Evolutionary conservation across 2,329 filamentous ascomycete species (phyloP).

Genomic region (Cytospora piceae): DNA sequence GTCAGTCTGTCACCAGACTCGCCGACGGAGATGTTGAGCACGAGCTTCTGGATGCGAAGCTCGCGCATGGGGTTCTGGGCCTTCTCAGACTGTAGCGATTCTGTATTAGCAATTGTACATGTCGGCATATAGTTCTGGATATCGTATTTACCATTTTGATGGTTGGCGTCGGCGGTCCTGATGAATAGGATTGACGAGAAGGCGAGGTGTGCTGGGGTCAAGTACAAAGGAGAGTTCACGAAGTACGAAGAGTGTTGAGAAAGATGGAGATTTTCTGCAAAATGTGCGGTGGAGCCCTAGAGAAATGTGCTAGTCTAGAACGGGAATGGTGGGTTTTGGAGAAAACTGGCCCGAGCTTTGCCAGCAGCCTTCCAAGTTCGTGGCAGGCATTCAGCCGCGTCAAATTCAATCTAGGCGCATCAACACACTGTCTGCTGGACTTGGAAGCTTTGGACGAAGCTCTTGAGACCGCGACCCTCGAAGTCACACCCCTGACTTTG

Average conservation of each 20-base stretch:
- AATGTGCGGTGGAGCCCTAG: constrained; percentile 28
- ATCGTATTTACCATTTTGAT: constrained; percentile 44
- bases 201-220: constrained; percentile 23
- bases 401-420: constrained; percentile 31
- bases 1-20: constrained; percentile 99
- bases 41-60: constrained; percentile 98
- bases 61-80: constrained; percentile 98
- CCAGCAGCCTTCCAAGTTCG: constrained; percentile 22
- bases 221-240: constrained; percentile 14
- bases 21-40: constrained; percentile 99
- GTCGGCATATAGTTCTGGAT: not conserved
- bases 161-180: constrained; percentile 30
- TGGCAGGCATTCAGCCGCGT: constrained; percentile 26
- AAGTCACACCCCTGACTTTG: constrained; percentile 42
- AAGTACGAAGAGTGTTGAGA: constrained; percentile 16
- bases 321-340: constrained; percentile 29
- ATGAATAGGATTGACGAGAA: constrained; percentile 27
- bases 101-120: constrained; percentile 35
- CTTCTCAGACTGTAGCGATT: constrained; percentile 72
- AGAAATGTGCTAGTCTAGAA: constrained; percentile 30
- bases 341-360: constrained; percentile 33
- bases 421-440: constrained; percentile 44
- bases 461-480: constrained; percentile 44
- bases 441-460: constrained; percentile 46
- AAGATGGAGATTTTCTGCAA: constrained; percentile 23